Evolutionary conservation across 345 rosid species (phyloP), one percentile per base, ranked within the genome.

Genomic region (Barbarea vulgaris): DNA sequence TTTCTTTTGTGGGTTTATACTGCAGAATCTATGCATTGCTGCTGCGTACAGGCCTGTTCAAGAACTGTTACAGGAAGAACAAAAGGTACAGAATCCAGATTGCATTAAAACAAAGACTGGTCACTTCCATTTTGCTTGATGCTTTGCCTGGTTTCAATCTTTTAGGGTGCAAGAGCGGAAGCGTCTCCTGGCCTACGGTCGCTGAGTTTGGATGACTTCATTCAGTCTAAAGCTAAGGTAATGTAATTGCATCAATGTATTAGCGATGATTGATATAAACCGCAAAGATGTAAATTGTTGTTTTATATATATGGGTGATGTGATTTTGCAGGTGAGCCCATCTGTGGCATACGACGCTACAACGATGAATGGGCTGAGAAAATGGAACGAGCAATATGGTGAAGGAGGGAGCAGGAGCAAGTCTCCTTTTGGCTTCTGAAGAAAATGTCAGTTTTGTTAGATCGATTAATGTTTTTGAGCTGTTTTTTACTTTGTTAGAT

Each of bases 21-120:
- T 76, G 73, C 87, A 94, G 97, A 94, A 94, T 77, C 92, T 94
- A 34, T 92, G 97, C 76, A 83, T 92, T 62, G 96, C 98, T 60
- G 97, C 97, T 73, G 97, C 97, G n/a, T 94, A 94, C 83, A 83
- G 90, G 67, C 99, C 99, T 34, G 97, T 92, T 18, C 96, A 94
- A 80, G 97, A 94, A 81, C 85, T 94, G 76, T 71, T 92, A 44
- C 92, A 89, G 69, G 81, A 85, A 70, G 99, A 90, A 86, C 85
- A 73, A 56, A 80, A 82, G 93, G 97, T 88, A 80, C 18, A 41
- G 17, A 30, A 10, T 61, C 34, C 14, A 74, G 51, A 74, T 48
- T 68, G 64, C 44, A 22, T 44, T 18, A 46, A 15, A 30, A 67
- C 53, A 47, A 4, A 47, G 14, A 30, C 28, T n/a, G 50, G 21